phyloP scores from a whole-genome alignment of 352 stramenopile genomes.

The Phytopythium oedochilum region DNA sequence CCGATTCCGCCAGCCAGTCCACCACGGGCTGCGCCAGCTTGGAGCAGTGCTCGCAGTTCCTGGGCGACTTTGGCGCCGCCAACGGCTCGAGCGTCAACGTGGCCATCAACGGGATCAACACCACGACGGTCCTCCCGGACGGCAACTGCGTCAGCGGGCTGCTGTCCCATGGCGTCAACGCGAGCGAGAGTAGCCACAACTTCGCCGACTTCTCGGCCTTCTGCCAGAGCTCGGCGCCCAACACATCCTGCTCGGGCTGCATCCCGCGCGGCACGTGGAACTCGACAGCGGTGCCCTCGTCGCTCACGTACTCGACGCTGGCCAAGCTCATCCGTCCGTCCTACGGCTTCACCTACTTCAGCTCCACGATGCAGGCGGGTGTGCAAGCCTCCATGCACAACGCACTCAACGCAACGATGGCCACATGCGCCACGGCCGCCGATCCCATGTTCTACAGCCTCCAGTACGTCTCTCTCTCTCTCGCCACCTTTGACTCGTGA shows the following conservation, averaged over 20 bases:
- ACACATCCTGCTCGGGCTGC: constrained; percentile 33
- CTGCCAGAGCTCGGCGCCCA: constrained; percentile 43
- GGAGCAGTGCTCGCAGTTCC: constrained; percentile 52
- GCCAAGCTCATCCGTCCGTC: constrained; percentile 36
- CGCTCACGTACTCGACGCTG: constrained; percentile 51
- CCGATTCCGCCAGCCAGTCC: constrained; percentile 48
- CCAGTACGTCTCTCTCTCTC: constrained; percentile 39
- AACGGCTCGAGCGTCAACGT: constrained; percentile 14
- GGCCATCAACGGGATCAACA: constrained; percentile 14
- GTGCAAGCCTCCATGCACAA: constrained; percentile 74
- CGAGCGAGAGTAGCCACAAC: constrained; percentile 6
- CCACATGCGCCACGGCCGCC: constrained; percentile 32
- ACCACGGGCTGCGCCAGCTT: constrained; percentile 30
- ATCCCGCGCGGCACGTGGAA: constrained; percentile 54
- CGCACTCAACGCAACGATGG: constrained; percentile 37
- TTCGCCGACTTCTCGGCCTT: constrained; percentile 35
- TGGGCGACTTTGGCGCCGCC: constrained; percentile 60
- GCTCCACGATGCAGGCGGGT: constrained; percentile 49
- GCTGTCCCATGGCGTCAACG: constrained; percentile 4
- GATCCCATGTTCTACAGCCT: constrained; percentile 78
- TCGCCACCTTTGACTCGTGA: not conserved
- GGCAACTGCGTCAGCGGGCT: constrained; percentile 24
- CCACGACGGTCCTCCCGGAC: constrained; percentile 4
- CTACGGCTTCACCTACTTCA: constrained; percentile 43
- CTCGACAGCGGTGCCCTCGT: constrained; percentile 35